Evolutionary conservation across 192 early-diverging fungal species (phyloP).

Genomic region (Lobosporangium transversale): DNA sequence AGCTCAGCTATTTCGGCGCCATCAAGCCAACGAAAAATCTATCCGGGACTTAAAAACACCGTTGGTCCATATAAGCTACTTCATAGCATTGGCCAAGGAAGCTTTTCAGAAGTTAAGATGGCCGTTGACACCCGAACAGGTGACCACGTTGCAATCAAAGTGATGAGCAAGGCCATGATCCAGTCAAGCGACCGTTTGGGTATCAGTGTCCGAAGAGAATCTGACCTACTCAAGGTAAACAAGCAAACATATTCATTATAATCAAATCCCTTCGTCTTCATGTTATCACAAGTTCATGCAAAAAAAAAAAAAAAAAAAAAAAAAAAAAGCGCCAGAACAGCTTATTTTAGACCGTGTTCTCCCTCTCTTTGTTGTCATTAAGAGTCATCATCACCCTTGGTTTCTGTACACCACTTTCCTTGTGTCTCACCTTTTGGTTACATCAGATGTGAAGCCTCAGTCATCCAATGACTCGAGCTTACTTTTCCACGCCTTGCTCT

Average conservation of each 20-base stretch:
- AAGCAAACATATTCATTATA: no score
- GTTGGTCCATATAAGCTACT: conserved; percentile 43
- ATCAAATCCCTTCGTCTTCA: no score
- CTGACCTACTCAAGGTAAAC: conserved; percentile 56
- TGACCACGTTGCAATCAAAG: conserved; percentile 66
- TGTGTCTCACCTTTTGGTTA: no score
- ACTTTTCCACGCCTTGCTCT: conserved; percentile 7
- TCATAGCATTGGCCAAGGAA: conserved; percentile 61
- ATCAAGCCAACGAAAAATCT: conserved; percentile 29
- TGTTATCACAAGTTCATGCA: no score
- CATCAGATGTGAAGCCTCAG: no score
- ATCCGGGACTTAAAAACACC: conserved; percentile 50
- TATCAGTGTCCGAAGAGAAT: conserved; percentile 52
- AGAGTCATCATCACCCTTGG: no score
- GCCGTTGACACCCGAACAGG: conserved; percentile 59
- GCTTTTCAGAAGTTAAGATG: conserved; percentile 70
- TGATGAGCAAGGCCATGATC: conserved; percentile 58
- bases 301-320: no score
- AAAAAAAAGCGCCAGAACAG: no score
- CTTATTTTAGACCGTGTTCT: no score
- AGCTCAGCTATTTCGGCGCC: neutral
- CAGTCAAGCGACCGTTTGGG: conserved; percentile 53
- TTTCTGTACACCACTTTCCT: no score
- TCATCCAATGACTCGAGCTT: conserved; percentile 5
- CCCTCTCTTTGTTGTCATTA: no score